Evolutionary conservation across 331 rosid genomes (phyloP).

Genomic region (Erythrophleum ivorense): DNA sequence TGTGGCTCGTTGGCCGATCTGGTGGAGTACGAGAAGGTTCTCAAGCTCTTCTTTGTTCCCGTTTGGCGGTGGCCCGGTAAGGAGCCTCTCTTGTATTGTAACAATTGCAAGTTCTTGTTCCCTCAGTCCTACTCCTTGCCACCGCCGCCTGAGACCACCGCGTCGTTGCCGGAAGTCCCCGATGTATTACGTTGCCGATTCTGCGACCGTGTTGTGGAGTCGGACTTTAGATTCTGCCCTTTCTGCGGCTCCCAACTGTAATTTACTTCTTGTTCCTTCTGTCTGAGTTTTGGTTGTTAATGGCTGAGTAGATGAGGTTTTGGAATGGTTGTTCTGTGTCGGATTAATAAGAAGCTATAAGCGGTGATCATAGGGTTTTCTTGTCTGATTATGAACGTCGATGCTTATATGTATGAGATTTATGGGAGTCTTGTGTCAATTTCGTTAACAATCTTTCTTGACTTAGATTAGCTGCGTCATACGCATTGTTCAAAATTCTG

Average conservation of each 20-base stretch:
- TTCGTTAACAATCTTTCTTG: background rate
- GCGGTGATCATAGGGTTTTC: background rate
- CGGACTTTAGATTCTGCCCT: slow-evolving; percentile 81
- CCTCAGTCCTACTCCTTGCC: slow-evolving; percentile 68
- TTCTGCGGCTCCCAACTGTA: slow-evolving; percentile 74
- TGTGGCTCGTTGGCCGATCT: slow-evolving; percentile 71
- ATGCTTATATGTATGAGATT: slow-evolving; percentile 1
- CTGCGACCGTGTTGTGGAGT: slow-evolving; percentile 63
- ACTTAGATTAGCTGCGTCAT: background rate
- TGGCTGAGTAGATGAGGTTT: background rate
- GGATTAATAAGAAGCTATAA: background rate
- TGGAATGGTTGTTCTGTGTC: background rate
- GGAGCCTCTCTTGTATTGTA: slow-evolving; percentile 64
- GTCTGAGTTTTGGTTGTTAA: background rate
- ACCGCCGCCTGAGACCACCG: slow-evolving; percentile 30
- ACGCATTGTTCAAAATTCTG: background rate
- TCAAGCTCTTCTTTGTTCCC: slow-evolving; percentile 84
- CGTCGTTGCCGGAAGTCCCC: background rate
- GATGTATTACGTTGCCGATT: slow-evolving; percentile 60
- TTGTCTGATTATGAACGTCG: background rate
- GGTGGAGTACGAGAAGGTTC: slow-evolving; percentile 80
- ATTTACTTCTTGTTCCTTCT: background rate
- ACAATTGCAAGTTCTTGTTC: slow-evolving; percentile 66
- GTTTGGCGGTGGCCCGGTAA: slow-evolving; percentile 91
- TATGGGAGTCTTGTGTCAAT: background rate